Base-by-base conservation (phyloP, 2,329 filamentous ascomycete genomes). In the Clarireedia sp. region DNA sequence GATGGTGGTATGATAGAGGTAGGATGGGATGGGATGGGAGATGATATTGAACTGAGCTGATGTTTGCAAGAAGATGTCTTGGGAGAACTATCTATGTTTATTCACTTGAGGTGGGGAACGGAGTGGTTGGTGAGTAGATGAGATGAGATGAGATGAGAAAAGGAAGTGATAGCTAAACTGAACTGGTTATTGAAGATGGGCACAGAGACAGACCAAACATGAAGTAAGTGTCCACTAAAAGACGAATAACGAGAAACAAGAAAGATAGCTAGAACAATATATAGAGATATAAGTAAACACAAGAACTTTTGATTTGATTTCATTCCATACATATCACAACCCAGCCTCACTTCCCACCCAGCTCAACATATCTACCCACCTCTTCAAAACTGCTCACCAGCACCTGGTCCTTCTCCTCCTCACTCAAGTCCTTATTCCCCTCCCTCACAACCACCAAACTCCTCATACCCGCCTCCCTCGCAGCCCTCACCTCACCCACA, bases 401-500 rank as follows among this genome's bases (percentile, higher is more conserved):
- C 1, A 54, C 44, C 44, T 67, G 59, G 8, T 57, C 64, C 55
- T 60, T 65, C 41, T 82, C 75, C 24, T 76, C 75, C 19, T 72
- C 70, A 10, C 78, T 73, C 59, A 91, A 71, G 29, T 76, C 76
- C 38, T 81, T 78, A 70, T 94, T 94, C 12, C 87, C 89, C 16
- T 86, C 84, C 55, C 89, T 78, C 55, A 78, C 72, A 55, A 87
- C 80, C 3, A 85, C 75, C 52, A 80, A 71, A 64, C 80, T 79
- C 64, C 77, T 74, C 79, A 87, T 82, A n/a, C 83, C 83, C 10
- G 82, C 80, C 55, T 71, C 72, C 59, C 75, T 75, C 43, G 84
- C 84, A 48, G 84, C 83, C 51, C 78, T 75, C 37, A 87, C 82
- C 70, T 87, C 84, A 66, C 79, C 81, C 46, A 88, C 77, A 66